These are phyloP conservation scores for Incumbomyces lentus DNA, from an alignment of 2,329 filamentous ascomycete species.

Conservation along the genomic window DNA sequence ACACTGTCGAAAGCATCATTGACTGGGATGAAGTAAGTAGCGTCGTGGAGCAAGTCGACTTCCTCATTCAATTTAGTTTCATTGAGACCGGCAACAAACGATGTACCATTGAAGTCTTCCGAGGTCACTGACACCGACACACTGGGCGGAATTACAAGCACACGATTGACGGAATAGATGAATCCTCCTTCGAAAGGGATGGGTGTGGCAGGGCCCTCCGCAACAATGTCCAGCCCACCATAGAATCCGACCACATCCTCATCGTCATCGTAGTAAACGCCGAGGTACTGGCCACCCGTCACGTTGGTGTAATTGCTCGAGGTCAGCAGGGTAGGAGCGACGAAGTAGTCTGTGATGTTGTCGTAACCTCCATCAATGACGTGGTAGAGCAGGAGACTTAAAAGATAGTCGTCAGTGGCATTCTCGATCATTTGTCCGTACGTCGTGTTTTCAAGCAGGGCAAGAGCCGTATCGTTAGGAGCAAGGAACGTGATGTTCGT, in stretches of 20 bases:
- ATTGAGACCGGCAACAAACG: slow-evolving; percentile 8
- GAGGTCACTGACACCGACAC: too few species aligned
- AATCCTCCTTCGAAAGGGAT: too few species aligned
- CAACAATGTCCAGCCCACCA: slow-evolving; percentile 4
- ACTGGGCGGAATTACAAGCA: too few species aligned
- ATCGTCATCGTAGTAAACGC: slow-evolving; percentile 10
- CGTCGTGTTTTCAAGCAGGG: not conserved
- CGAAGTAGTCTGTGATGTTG: slow-evolving; percentile 4
- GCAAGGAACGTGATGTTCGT: slow-evolving; percentile 12
- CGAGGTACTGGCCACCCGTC: slow-evolving; percentile 9
- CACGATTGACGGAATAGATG: too few species aligned
- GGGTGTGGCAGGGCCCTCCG: not conserved
- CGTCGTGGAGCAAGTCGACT: slow-evolving; percentile 9
- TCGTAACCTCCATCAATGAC: slow-evolving; percentile 2
- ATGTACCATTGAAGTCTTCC: slow-evolving; percentile 10
- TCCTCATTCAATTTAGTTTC: slow-evolving; percentile 10
- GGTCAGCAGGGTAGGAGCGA: slow-evolving; percentile 6
- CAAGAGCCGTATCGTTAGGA: slow-evolving; percentile 10
- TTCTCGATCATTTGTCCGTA: slow-evolving; percentile 1
- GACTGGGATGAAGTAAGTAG: slow-evolving; percentile 8
- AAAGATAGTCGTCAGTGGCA: slow-evolving; percentile 4
- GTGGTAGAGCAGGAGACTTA: not conserved
- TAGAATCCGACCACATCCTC: slow-evolving; percentile 2
- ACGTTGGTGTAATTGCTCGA: slow-evolving; percentile 11
- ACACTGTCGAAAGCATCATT: slow-evolving; percentile 7